A percentile compares a stretch with the other conserved stretches of the same genome.
Conservation (phyloP, 176 grass and related monocot genomes). For the Lolium rigidum region DNA sequence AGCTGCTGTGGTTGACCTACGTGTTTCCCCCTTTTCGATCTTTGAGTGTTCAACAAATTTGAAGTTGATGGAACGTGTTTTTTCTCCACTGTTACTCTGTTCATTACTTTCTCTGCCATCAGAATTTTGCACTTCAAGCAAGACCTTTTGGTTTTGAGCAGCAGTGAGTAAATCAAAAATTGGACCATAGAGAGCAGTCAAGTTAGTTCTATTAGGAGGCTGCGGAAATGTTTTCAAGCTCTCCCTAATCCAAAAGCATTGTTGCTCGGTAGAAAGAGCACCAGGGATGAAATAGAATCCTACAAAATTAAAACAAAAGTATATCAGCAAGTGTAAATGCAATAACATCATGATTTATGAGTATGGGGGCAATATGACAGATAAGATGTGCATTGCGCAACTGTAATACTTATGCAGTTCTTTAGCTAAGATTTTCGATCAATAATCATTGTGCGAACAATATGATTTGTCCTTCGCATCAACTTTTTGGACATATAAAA, state of each 20-base stretch:
- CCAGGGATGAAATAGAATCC: conserved; percentile 90
- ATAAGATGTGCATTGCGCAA: neutral
- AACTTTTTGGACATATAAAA: neutral
- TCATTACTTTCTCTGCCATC: conserved; percentile 29
- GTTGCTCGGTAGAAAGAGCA: conserved; percentile 67
- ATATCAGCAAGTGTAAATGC: neutral
- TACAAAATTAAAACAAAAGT: conserved; percentile 36
- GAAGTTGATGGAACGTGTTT: conserved; percentile 29
- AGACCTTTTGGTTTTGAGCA: conserved; percentile 59
- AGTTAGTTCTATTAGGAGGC: conserved; percentile 89
- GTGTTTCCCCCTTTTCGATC: conserved; percentile 6
- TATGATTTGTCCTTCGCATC: neutral
- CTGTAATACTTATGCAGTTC: neutral
- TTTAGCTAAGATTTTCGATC: no score
- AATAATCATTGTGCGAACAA: no score
- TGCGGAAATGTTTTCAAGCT: conserved; percentile 86
- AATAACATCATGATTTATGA: neutral
- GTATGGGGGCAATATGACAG: neutral
- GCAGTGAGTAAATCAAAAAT: conserved; percentile 71
- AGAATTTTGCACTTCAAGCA: conserved; percentile 54
- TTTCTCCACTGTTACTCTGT: conserved; percentile 11
- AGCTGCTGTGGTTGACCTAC: conserved; percentile 54
- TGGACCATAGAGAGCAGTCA: conserved; percentile 72
- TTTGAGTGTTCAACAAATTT: conserved; percentile 46
- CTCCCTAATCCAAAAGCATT: conserved; percentile 83